A percentile compares a stretch with the other conserved stretches of the same genome.
phyloP scores from a whole-genome alignment of 208 protist genomes.

The Trypanosoma melophagium region DNA sequence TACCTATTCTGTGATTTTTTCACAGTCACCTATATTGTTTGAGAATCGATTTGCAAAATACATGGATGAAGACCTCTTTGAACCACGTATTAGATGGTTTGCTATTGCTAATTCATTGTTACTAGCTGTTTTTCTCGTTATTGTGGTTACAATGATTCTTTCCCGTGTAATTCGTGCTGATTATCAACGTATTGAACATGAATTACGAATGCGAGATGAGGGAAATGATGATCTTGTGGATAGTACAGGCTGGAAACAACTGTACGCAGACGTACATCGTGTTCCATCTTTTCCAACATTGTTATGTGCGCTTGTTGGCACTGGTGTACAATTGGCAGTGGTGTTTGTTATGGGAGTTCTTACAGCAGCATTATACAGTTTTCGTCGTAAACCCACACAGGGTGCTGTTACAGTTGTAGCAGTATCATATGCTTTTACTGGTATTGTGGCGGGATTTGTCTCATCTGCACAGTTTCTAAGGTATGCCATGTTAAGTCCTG shows the following conservation, averaged over 20 bases:
- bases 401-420: slow-evolving; percentile 58
- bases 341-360: slow-evolving; percentile 36
- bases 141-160: slow-evolving; percentile 91
- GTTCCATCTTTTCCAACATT: slow-evolving; percentile 61
- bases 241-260: slow-evolving; percentile 95
- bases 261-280: slow-evolving; percentile 96
- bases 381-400: slow-evolving; percentile 27
- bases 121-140: slow-evolving; percentile 88
- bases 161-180: slow-evolving; percentile 85
- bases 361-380: slow-evolving; percentile 10
- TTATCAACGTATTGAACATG: slow-evolving; percentile 70
- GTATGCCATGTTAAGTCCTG: slow-evolving; percentile 31
- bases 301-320: slow-evolving; percentile 84
- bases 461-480: slow-evolving; percentile 62
- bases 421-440: slow-evolving; percentile 74
- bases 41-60: slow-evolving; percentile 87
- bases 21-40: slow-evolving; percentile 65
- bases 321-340: slow-evolving; percentile 52
- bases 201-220: slow-evolving; percentile 44
- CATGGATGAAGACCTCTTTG: slow-evolving; percentile 87
- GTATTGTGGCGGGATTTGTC: slow-evolving; percentile 74
- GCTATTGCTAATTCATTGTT: slow-evolving; percentile 93
- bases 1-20: slow-evolving; percentile 85
- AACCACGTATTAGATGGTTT: slow-evolving; percentile 92
- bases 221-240: slow-evolving; percentile 66